These are phyloP conservation scores for Chimonanthus praecox DNA, from an alignment of 164 flowering plant species.

Conservation along the genomic window DNA sequence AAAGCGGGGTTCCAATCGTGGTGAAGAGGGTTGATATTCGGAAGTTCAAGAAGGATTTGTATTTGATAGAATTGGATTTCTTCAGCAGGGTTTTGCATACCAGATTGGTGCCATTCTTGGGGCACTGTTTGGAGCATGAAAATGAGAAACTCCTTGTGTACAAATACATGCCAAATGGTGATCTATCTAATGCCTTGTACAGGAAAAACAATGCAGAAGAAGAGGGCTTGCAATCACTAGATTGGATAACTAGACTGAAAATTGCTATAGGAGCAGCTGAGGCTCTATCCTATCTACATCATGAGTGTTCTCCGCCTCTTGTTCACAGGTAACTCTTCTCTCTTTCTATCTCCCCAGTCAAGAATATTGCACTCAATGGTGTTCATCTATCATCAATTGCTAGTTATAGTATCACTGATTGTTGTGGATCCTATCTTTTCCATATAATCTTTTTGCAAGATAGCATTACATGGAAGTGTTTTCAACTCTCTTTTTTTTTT, in stretches of 20 bases:
- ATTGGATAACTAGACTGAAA: conserved; percentile 95
- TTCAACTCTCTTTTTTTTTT: too few species aligned
- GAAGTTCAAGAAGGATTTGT: conserved; percentile 47
- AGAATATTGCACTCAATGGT: neutral
- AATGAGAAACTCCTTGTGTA: conserved; percentile 76
- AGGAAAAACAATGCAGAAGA: conserved; percentile 45
- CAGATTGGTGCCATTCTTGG: conserved; percentile 87
- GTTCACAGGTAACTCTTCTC: conserved; percentile 72
- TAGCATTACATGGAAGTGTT: neutral
- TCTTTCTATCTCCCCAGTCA: neutral
- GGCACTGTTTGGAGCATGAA: conserved; percentile 83
- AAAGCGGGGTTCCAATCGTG: conserved; percentile 54
- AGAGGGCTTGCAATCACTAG: conserved; percentile 75
- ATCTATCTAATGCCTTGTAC: conserved; percentile 69
- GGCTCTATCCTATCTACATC: conserved; percentile 76
- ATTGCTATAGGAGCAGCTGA: conserved; percentile 94
- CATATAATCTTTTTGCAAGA: neutral
- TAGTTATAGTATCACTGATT: neutral
- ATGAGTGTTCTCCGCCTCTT: conserved; percentile 78
- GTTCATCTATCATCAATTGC: neutral
- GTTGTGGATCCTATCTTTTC: neutral
- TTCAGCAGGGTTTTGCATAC: conserved; percentile 63
- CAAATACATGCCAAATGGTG: conserved; percentile 85
- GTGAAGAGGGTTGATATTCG: conserved; percentile 60
- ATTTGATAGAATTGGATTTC: conserved; percentile 61